Conservation (phyloP, 495 filamentous ascomycete genomes). For the Chlorociboria aeruginascens region DNA sequence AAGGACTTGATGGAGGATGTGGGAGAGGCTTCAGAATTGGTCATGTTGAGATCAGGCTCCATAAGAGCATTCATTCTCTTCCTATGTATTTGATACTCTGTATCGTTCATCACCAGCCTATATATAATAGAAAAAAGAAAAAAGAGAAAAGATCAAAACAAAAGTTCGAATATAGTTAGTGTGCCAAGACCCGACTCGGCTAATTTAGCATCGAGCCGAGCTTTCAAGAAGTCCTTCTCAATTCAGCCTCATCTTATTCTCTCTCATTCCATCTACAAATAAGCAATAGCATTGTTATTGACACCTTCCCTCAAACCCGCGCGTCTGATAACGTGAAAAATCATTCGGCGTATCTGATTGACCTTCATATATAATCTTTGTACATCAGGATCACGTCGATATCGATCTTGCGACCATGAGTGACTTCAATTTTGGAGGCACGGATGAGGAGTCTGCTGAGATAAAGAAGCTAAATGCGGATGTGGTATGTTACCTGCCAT, state of each 20-base stretch:
- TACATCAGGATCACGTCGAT: not conserved
- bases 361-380: not conserved
- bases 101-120: constrained; percentile 44
- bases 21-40: constrained; percentile 40
- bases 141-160: not conserved
- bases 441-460: constrained; percentile 79
- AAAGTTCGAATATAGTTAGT: not conserved
- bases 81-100: constrained; percentile 40
- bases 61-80: constrained; percentile 41
- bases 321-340: constrained; percentile 6
- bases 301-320: not conserved
- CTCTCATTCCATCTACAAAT: not conserved
- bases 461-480: constrained; percentile 66
- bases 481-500: constrained; percentile 49
- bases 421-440: constrained; percentile 53
- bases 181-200: not conserved
- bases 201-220: not conserved
- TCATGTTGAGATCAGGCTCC: constrained; percentile 43
- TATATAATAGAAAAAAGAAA: constrained; percentile 8
- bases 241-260: not conserved
- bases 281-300: not conserved
- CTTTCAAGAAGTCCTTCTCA: not conserved
- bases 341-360: not conserved
- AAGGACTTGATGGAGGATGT: not conserved
- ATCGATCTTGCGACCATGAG: constrained; percentile 12